Conservation (phyloP, 331 rosid species). For the Phaseolus coccineus region DNA sequence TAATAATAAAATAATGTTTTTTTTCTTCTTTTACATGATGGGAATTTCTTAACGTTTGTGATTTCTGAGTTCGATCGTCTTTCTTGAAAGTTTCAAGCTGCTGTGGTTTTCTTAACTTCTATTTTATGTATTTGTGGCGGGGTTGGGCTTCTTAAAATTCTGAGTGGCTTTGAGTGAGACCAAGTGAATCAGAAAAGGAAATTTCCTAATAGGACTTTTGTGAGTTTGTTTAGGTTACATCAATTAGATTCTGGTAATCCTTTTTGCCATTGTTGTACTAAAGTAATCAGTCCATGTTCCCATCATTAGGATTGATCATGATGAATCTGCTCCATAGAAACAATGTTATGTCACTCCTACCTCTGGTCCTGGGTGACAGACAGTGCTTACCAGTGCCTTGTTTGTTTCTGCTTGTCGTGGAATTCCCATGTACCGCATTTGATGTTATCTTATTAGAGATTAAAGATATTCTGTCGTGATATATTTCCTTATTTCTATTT, state of each 20-base stretch:
- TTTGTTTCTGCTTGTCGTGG: conserved; percentile 28
- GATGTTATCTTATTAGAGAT: neutral
- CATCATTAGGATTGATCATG: conserved; percentile 6
- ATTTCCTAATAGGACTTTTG: neutral
- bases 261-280: neutral
- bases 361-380: conserved; percentile 8
- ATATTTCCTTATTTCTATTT: conserved; percentile 14
- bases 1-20: neutral
- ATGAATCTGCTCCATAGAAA: conserved; percentile 16
- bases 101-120: neutral
- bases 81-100: neutral
- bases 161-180: neutral
- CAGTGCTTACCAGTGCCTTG: conserved; percentile 21
- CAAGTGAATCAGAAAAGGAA: neutral
- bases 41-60: neutral
- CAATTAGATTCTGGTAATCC: neutral
- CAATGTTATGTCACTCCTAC: conserved; percentile 7
- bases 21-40: neutral
- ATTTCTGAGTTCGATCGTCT: neutral
- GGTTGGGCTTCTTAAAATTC: neutral
- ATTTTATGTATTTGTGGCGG: conserved; percentile 9
- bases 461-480: conserved; percentile 16
- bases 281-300: neutral
- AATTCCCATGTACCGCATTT: neutral
- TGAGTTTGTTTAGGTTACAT: neutral